phyloP scores from a whole-genome alignment of 2,329 filamentous ascomycete species.

The Verruconis gallopava region DNA sequence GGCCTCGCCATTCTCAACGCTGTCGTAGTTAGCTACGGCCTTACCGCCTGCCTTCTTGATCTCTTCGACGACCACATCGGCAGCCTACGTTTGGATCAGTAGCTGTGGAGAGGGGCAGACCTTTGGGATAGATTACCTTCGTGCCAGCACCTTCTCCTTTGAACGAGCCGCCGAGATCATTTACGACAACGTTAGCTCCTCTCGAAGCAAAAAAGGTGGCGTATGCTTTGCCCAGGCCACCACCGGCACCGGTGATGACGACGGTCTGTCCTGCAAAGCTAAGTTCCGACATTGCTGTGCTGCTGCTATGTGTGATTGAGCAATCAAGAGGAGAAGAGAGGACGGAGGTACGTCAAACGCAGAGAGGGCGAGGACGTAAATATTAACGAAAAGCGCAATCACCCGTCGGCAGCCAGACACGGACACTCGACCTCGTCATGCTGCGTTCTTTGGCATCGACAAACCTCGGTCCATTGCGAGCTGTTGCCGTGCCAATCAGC shows the following conservation, averaged over 20 bases:
- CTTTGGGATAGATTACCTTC: slow-evolving; percentile 48
- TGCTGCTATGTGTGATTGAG: background rate
- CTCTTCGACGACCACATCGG: slow-evolving; percentile 70
- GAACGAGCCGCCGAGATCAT: slow-evolving; percentile 59
- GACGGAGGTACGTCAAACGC: no score
- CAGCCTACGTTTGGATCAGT: slow-evolving; percentile 43
- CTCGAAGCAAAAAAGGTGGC: slow-evolving; percentile 81
- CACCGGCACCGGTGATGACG: slow-evolving; percentile 76
- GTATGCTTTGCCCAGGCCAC: slow-evolving; percentile 71
- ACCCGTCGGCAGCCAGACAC: no score
- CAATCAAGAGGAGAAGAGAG: background rate
- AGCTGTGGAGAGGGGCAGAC: background rate
- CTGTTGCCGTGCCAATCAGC: no score
- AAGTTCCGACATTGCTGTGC: slow-evolving; percentile 33
- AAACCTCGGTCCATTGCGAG: no score
- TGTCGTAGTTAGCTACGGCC: slow-evolving; percentile 95
- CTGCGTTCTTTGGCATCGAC: no score
- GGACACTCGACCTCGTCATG: no score
- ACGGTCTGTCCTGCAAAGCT: slow-evolving; percentile 82
- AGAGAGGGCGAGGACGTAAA: no score
- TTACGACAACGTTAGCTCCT: slow-evolving; percentile 90
- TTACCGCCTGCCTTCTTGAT: slow-evolving; percentile 84
- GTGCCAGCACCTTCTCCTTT: slow-evolving; percentile 69
- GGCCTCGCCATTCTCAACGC: slow-evolving; percentile 80
- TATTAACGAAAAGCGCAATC: no score